These are phyloP conservation scores for Fusarium verticillioides DNA, from an alignment of 2,329 filamentous ascomycete genomes.

Conservation along the genomic window DNA sequence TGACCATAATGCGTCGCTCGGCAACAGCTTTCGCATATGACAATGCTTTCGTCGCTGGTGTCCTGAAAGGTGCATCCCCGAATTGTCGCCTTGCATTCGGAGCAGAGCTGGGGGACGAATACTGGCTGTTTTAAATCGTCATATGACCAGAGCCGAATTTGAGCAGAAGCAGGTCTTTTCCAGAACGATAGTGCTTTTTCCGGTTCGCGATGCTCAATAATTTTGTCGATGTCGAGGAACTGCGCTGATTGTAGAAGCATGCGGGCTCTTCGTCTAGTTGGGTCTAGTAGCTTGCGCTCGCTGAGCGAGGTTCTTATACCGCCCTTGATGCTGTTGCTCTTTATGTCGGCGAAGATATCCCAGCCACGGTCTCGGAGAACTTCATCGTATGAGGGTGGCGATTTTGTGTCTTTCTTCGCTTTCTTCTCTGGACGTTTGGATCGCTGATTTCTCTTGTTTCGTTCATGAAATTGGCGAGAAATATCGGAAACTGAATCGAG, in stretches of 20 bases:
- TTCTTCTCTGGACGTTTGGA: not conserved
- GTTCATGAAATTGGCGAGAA: constrained; percentile 44
- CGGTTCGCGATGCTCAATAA: constrained; percentile 49
- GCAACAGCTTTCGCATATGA: constrained; percentile 52
- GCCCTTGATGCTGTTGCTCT: constrained; percentile 26
- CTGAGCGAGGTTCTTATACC: constrained; percentile 18
- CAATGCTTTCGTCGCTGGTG: not conserved
- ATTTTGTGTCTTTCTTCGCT: not conserved
- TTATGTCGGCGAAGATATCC: constrained; percentile 42
- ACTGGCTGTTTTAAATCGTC: constrained; percentile 20
- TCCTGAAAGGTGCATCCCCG: constrained; percentile 44
- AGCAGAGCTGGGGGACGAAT: constrained; percentile 36
- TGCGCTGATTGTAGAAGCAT: constrained; percentile 49
- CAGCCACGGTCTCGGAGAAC: constrained; percentile 30
- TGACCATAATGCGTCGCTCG: constrained; percentile 44
- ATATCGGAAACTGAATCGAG: constrained; percentile 50
- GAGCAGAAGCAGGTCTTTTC: constrained; percentile 41
- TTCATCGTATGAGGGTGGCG: constrained; percentile 39
- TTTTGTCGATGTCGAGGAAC: constrained; percentile 53
- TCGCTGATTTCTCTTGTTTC: constrained; percentile 23
- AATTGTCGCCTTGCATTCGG: constrained; percentile 27
- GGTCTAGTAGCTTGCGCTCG: not conserved
- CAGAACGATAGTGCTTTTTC: constrained; percentile 38
- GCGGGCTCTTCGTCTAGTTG: constrained; percentile 39
- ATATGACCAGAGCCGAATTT: constrained; percentile 34